These are phyloP conservation scores for Cyclotella atomus DNA, from an alignment of 108 stramenopile genomes.

Conservation along the genomic window DNA sequence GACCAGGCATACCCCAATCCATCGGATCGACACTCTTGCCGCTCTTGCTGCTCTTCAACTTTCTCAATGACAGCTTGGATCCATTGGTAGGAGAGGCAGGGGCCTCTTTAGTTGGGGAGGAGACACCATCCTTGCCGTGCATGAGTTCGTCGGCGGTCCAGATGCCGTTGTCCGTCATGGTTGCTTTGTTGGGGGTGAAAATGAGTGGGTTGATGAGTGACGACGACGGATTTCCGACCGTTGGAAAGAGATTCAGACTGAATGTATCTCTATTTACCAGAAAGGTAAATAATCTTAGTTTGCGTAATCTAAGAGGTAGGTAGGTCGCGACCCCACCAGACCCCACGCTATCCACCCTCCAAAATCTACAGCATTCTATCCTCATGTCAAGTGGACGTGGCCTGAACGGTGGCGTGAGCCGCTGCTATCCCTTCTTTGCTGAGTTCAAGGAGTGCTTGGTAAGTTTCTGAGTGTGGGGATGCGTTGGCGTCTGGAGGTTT, in stretches of 20 bases:
- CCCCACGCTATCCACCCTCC: no score
- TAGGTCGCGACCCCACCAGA: no score
- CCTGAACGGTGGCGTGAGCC: constrained; percentile 69
- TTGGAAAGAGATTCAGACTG: no score
- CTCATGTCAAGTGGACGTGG: constrained; percentile 81
- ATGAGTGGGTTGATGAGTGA: not conserved
- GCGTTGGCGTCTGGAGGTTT: not conserved
- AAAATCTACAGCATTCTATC: no score
- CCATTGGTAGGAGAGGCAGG: not conserved
- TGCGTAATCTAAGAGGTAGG: no score
- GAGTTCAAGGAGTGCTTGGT: constrained; percentile 82
- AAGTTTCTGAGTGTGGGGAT: constrained; percentile 27
- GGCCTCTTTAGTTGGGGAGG: constrained; percentile 4
- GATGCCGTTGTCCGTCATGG: constrained; percentile 8
- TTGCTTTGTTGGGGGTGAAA: not conserved
- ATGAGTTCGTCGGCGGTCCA: constrained; percentile 56
- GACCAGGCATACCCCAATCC: constrained; percentile 58
- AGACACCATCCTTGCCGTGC: constrained; percentile 34
- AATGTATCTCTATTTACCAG: no score
- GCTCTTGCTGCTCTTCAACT: constrained; percentile 29
- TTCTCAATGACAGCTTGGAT: constrained; percentile 9
- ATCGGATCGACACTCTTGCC: constrained; percentile 44
- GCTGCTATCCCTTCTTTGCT: constrained; percentile 86
- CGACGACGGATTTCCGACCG: no score
- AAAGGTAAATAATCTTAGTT: no score